Base-by-base conservation (phyloP, 768 basidiomycete species). In the Leccinum rimulosum region DNA sequence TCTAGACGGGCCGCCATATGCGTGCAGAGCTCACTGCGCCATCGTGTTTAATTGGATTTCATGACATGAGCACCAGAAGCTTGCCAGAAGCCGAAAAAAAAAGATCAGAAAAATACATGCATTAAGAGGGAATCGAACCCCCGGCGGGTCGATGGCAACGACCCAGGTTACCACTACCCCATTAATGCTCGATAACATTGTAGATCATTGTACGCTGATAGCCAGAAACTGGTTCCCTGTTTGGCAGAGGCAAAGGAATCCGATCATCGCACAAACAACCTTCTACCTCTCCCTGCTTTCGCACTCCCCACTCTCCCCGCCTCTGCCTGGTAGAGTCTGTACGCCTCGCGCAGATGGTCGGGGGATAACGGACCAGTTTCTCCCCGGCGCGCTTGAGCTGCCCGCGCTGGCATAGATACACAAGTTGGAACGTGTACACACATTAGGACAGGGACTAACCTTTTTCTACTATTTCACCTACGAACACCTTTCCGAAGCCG, bases 381-480 rank as follows among this genome's bases (percentile, higher is more conserved):
- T 3, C 85, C 82, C 19, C 88, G 79, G 31, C 87, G 81, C 22
- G 76, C 75, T 72, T 95, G 93, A 0, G 91, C 88, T 6, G 82
- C 78, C 9, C 92, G 89, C 22, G 92, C 93, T 94, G 57, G 36
- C 14, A 19, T 12, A 31, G 25, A 28, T 45, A 43, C 1, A 11
- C 25, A 38, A 25, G 49, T 35, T 52, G 30, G 22, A 25, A 27
- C 14, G 19, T 27, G n/a, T 8, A 27, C 25, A 17, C 5, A 3
- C 10, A 33, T 4, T 10, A 14, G 6, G n/a, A 22, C 55, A 8
- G 17, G 1, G 19, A 10, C 48, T 56, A 52, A 91, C 93, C 93
- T 75, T 89, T 90, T 69, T 95, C 93, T 17, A 95, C 83, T 6
- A 96, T 90, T 71, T 95, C 93, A 3, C 94, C 94, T 3, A 96